These are phyloP conservation scores for Heritiera littoralis DNA, from an alignment of 345 rosid genomes.

Conservation along the genomic window DNA sequence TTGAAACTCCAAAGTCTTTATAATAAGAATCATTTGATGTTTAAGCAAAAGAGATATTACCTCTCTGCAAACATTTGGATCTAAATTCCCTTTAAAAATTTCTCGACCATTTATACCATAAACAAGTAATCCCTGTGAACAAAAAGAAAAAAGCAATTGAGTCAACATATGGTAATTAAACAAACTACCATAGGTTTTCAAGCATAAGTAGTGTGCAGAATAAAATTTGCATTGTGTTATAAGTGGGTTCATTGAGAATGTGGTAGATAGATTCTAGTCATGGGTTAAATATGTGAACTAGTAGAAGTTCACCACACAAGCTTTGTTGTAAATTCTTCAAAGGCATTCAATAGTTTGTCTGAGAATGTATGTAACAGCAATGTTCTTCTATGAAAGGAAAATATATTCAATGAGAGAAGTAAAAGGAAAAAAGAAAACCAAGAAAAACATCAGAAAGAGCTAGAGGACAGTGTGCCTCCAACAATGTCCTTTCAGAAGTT, in stretches of 20 bases:
- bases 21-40: slow-evolving; percentile 3
- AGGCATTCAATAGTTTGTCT: background rate
- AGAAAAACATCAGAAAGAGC: background rate
- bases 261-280: background rate
- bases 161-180: slow-evolving; percentile 10
- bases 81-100: slow-evolving; percentile 78
- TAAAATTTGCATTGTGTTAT: slow-evolving; percentile 3
- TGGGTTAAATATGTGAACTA: background rate
- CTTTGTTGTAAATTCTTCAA: background rate
- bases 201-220: background rate
- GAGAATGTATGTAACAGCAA: background rate
- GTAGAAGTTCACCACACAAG: background rate
- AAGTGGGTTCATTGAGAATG: background rate
- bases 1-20: slow-evolving; percentile 1
- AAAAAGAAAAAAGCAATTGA: slow-evolving; percentile 25
- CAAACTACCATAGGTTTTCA: background rate
- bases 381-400: background rate
- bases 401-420: background rate
- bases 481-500: background rate
- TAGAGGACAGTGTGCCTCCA: background rate
- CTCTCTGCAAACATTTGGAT: slow-evolving; percentile 80
- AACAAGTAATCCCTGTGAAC: slow-evolving; percentile 83
- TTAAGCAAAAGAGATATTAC: slow-evolving; percentile 39
- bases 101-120: slow-evolving; percentile 88
- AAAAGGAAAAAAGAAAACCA: background rate